phyloP scores from a whole-genome alignment of 805 yeast genomes.

The Kodamaea kakaduensis region DNA sequence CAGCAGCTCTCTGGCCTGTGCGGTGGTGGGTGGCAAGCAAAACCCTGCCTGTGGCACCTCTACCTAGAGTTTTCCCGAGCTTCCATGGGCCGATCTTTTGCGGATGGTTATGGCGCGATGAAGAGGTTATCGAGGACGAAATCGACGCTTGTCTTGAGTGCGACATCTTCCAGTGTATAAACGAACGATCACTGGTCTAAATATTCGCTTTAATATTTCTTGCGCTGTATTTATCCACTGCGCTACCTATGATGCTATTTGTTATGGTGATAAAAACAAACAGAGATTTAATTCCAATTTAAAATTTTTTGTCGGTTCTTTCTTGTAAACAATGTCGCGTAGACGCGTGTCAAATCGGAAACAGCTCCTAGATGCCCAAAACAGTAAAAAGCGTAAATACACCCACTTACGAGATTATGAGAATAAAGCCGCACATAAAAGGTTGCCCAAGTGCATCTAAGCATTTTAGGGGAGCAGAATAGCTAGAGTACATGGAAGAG shows the following conservation, averaged over 20 bases:
- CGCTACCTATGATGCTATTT: too few species aligned
- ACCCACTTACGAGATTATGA: too few species aligned
- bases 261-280: too few species aligned
- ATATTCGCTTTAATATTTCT: background rate
- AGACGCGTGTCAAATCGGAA: constrained; percentile 3
- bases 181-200: background rate
- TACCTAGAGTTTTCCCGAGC: constrained; percentile 72
- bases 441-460: too few species aligned
- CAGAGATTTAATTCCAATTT: constrained; percentile 1
- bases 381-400: constrained; percentile 5
- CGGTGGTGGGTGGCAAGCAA: constrained; percentile 64
- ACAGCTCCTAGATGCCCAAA: constrained; percentile 5
- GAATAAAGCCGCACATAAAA: too few species aligned
- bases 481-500: too few species aligned
- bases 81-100: constrained; percentile 77
- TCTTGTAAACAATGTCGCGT: constrained; percentile 5
- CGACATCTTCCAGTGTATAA: constrained; percentile 4
- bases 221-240: background rate
- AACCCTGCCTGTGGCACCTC: constrained; percentile 82
- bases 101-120: constrained; percentile 43
- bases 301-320: constrained; percentile 5
- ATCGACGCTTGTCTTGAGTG: constrained; percentile 56
- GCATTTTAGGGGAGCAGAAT: too few species aligned
- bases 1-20: constrained; percentile 77
- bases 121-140: constrained; percentile 51